Evolutionary conservation across 73 alveolate genomes (phyloP).

Genomic region (Paramecium bursaria): DNA sequence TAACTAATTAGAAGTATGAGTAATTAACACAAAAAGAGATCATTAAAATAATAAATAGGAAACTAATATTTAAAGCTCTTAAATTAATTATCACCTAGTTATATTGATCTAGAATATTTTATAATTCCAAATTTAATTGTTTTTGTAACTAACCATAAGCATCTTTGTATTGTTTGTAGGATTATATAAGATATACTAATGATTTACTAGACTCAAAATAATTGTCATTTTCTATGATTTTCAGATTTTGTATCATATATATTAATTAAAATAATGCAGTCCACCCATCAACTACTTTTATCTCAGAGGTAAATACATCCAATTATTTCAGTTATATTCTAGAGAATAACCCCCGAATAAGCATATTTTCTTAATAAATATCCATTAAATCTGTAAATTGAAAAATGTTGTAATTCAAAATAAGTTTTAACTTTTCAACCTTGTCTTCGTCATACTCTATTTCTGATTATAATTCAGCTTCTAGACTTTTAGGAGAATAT

Average conservation of each 20-base stretch:
- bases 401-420: conserved; percentile 5
- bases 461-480: no score
- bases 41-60: background rate
- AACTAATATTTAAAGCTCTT: no score
- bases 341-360: conserved; percentile 27
- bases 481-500: no score
- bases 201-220: conserved; percentile 6
- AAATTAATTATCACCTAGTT: no score
- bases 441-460: background rate
- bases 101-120: background rate
- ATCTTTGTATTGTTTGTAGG: conserved; percentile 13
- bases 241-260: conserved; percentile 1
- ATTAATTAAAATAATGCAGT: conserved; percentile 50
- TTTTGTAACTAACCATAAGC: conserved; percentile 1
- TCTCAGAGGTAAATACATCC: conserved; percentile 33
- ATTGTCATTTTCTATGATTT: background rate
- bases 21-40: background rate
- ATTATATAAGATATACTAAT: background rate
- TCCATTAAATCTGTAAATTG: conserved; percentile 30
- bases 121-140: conserved; percentile 22
- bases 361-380: conserved; percentile 37
- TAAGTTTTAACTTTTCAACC: background rate
- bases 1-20: conserved; percentile 28
- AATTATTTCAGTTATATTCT: conserved; percentile 4
- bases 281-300: conserved; percentile 44